Conservation (phyloP, 257 asterid species). For the Galeopsis tetrahit region DNA sequence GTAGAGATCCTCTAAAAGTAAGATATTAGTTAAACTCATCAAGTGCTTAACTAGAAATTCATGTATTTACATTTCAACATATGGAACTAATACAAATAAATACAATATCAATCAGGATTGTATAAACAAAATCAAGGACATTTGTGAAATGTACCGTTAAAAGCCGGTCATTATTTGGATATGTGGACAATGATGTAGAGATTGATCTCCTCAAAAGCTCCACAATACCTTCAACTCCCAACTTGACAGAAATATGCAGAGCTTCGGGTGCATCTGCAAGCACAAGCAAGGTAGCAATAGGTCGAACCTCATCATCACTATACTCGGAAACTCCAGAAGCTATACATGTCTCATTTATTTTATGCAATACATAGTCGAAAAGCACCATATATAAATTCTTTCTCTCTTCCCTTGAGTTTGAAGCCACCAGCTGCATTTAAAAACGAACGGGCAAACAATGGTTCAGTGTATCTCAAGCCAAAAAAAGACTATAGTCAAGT, state of each 20-base stretch:
- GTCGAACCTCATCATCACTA: conserved; percentile 90
- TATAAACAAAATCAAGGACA: conserved; percentile 32
- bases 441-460: conserved; percentile 34
- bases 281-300: conserved; percentile 91
- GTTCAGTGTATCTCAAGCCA: conserved; percentile 21
- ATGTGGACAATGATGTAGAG: conserved; percentile 79
- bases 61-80: conserved; percentile 3
- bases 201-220: conserved; percentile 87
- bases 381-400: conserved; percentile 92
- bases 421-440: conserved; percentile 76
- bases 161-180: conserved; percentile 88
- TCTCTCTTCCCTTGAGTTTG: conserved; percentile 92
- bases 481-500: conserved; percentile 8
- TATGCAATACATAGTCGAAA: conserved; percentile 87
- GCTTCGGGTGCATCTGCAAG: conserved; percentile 99
- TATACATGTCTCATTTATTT: conserved; percentile 80
- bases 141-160: conserved; percentile 59
- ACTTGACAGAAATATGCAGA: conserved; percentile 84
- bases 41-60: conserved; percentile 26
- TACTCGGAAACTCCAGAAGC: conserved; percentile 88
- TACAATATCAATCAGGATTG: conserved; percentile 7
- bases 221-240: conserved; percentile 92
- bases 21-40: background rate
- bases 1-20: conserved; percentile 12
- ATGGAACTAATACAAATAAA: conserved; percentile 25